Evolutionary conservation across 1,139 yeast species (phyloP).

Genomic region (Blastobotrys ciferrii): DNA sequence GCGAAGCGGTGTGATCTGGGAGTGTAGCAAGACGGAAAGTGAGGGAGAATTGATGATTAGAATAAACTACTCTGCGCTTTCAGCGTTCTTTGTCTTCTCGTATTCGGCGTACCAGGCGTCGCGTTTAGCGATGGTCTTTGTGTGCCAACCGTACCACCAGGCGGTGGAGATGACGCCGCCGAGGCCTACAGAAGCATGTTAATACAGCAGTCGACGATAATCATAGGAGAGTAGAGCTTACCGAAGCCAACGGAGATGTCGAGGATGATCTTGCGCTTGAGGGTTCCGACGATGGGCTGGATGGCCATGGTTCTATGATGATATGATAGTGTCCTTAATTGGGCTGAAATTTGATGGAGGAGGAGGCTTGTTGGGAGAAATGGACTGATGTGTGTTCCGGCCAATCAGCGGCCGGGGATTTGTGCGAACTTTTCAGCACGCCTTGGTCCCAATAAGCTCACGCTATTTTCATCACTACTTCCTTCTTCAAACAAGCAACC

Average conservation of each 20-base stretch:
- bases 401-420: conserved; percentile 21
- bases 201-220: conserved; percentile 2
- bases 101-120: conserved; percentile 82
- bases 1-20: too few relatives aligned
- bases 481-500: conserved; percentile 2
- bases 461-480: conserved; percentile 9
- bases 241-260: conserved; percentile 65
- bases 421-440: conserved; percentile 7
- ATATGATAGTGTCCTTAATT: conserved; percentile 2
- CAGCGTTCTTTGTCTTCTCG: conserved; percentile 65
- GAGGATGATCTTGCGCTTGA: conserved; percentile 77
- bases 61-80: conserved; percentile 11
- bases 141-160: conserved; percentile 81
- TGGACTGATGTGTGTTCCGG: conserved; percentile 8
- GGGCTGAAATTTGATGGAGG: neutral
- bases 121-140: conserved; percentile 66
- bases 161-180: conserved; percentile 55
- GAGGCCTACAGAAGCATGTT: conserved; percentile 30
- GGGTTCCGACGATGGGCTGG: conserved; percentile 85
- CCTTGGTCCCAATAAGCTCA: conserved; percentile 3
- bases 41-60: conserved; percentile 7
- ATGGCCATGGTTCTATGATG: conserved; percentile 35
- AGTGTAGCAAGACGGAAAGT: too few relatives aligned
- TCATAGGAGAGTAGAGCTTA: too few relatives aligned
- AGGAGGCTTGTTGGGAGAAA: conserved; percentile 8